A percentile compares a stretch with the other conserved stretches of the same genome.
phyloP scores from a whole-genome alignment of 2,329 filamentous ascomycete species.

The Clonostachys byssicola region DNA sequence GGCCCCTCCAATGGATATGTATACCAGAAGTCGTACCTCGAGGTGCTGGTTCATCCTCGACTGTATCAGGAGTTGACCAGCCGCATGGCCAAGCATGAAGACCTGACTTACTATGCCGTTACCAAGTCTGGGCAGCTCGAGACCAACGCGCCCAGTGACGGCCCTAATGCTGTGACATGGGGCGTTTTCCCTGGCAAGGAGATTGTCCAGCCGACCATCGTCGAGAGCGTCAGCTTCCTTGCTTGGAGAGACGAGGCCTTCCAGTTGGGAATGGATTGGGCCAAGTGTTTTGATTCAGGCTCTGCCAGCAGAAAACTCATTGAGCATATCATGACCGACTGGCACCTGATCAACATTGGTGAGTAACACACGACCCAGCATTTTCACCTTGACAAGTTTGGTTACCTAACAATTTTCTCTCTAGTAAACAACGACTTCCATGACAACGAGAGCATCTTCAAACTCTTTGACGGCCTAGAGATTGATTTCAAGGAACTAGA shows the following conservation, averaged over 20 bases:
- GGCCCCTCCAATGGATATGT: conserved; percentile 93
- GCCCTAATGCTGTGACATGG: conserved; percentile 98
- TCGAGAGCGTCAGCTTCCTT: conserved; percentile 94
- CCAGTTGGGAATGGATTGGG: conserved; percentile 88
- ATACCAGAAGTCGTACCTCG: conserved; percentile 96
- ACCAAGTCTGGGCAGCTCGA: conserved; percentile 77
- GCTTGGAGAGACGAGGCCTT: conserved; percentile 99
- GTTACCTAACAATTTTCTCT: conserved; percentile 22
- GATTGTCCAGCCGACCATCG: conserved; percentile 99
- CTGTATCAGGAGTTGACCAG: conserved; percentile 73
- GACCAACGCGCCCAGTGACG: conserved; percentile 80
- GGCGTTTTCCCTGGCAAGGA: conserved; percentile 98
- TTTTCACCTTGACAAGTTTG: background rate
- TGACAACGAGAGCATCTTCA: conserved; percentile 74
- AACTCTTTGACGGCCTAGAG: conserved; percentile 74
- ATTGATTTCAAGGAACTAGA: conserved; percentile 57
- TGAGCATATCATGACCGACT: conserved; percentile 78
- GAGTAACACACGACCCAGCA: conserved; percentile 24
- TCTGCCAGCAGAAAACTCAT: conserved; percentile 78
- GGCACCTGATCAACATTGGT: conserved; percentile 96
- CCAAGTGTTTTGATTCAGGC: conserved; percentile 76
- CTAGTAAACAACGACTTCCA: conserved; percentile 96
- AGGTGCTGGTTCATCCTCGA: conserved; percentile 80
- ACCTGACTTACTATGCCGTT: conserved; percentile 92
- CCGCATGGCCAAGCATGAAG: conserved; percentile 72